phyloP scores from a whole-genome alignment of 2,329 filamentous ascomycete genomes.

The Colletotrichum tropicicola region DNA sequence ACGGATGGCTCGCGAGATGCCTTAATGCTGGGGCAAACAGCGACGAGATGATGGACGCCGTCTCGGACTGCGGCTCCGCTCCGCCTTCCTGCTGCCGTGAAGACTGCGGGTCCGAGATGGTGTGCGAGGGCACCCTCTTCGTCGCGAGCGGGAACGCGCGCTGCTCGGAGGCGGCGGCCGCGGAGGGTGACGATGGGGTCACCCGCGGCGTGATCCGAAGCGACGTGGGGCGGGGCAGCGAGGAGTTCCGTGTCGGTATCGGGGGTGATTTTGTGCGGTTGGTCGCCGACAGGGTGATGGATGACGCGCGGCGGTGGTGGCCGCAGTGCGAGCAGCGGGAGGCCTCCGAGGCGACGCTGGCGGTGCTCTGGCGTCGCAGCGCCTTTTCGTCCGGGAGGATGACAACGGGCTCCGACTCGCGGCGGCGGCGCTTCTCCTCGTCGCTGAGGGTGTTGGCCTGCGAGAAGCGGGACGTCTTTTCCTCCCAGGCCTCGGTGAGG shows the following conservation, averaged over 20 bases:
- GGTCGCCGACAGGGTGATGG: neutral
- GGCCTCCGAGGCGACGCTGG: neutral
- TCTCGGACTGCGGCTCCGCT: slow-evolving; percentile 7
- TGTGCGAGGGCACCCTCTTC: neutral
- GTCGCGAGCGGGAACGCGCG: neutral
- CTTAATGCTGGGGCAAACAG: slow-evolving; percentile 21
- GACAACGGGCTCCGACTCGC: neutral
- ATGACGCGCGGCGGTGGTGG: slow-evolving; percentile 3
- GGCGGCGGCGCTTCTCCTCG: neutral
- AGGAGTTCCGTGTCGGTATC: neutral
- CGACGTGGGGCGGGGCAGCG: neutral
- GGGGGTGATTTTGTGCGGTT: neutral
- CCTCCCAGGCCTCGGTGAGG: slow-evolving; percentile 12
- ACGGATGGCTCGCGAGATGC: slow-evolving; percentile 21
- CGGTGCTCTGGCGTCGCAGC: neutral
- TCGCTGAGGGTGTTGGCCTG: neutral
- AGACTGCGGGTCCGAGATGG: neutral
- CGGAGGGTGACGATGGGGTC: neutral
- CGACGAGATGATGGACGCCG: slow-evolving; percentile 22
- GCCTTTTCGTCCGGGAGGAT: neutral
- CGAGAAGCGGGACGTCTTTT: neutral
- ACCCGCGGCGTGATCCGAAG: neutral
- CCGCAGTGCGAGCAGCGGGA: slow-evolving; percentile 10
- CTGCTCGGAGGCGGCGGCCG: neutral
- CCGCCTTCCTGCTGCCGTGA: neutral